These are phyloP conservation scores for Mortierella polycephala DNA, from an alignment of 371 early-diverging fungal genomes.

Conservation along the genomic window DNA sequence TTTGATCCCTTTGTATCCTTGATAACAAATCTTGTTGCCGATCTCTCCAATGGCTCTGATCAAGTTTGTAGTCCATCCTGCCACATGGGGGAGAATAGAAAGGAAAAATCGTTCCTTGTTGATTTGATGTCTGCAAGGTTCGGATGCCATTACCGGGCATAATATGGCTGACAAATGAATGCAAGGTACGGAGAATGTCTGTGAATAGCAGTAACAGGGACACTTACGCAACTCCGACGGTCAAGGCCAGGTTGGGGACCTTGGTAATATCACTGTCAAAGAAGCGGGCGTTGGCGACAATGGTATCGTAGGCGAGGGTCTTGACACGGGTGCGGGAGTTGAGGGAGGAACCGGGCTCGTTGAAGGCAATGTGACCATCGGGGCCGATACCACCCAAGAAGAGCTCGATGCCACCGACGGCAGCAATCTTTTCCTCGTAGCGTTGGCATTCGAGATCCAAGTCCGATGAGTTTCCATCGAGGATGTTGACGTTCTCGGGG, in stretches of 20 bases:
- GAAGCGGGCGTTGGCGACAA: slow-evolving; percentile 89
- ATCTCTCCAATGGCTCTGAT: background rate
- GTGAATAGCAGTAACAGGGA: background rate
- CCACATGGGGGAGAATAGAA: too few species aligned
- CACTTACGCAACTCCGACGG: slow-evolving; percentile 87
- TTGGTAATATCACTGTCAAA: slow-evolving; percentile 89
- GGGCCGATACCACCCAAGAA: slow-evolving; percentile 89
- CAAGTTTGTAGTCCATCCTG: too few species aligned
- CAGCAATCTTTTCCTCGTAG: slow-evolving; percentile 82
- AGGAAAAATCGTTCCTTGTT: background rate
- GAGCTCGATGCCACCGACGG: slow-evolving; percentile 85
- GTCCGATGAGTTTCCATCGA: slow-evolving; percentile 87
- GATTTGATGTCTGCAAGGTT: too few species aligned
- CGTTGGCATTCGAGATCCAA: slow-evolving; percentile 81
- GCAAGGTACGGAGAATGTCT: background rate
- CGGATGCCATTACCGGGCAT: too few species aligned
- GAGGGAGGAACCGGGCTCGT: slow-evolving; percentile 90
- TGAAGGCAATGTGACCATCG: slow-evolving; percentile 93
- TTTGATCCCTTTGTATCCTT: background rate
- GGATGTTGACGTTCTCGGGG: slow-evolving; percentile 82
- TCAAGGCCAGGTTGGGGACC: slow-evolving; percentile 89
- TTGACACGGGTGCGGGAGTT: slow-evolving; percentile 88
- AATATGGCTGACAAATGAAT: background rate
- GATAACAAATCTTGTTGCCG: slow-evolving; percentile 21
- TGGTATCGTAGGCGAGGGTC: slow-evolving; percentile 93